Evolutionary conservation across 23 red algal species (phyloP), one percentile per base, ranked within the genome.

Genomic region (Gracilaria gracilis): DNA sequence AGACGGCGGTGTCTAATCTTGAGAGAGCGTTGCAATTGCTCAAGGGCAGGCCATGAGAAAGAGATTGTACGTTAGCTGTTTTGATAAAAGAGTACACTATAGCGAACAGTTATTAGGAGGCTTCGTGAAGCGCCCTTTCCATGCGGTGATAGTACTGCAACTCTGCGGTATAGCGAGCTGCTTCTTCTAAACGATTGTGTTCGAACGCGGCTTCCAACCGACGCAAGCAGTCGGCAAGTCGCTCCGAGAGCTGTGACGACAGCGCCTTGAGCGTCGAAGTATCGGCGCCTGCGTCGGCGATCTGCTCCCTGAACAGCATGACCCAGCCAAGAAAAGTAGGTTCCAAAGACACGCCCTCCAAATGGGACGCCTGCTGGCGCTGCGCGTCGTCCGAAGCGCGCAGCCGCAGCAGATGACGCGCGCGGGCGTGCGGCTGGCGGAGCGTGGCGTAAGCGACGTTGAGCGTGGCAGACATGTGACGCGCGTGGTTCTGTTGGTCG

Each of bases 1-100:
- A 61, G 8, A 89, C 88, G 33, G 95, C 95, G 47, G 61, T 79
- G n/a, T 37, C 47, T 42, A 89, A 89, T 31, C 33, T 89, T 32
- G 71, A 89, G 72, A 4, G 42, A 21, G 85, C 85, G 28, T 32
- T 89, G 55, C 42, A 53, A 39, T 51, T 89, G 33, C 33, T 89
- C 40, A 73, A 15, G 34, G 67, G 67, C 17, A 0, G 24, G 59
- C 59, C 59, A 13, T 62, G 51, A 55, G 51, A 6, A 15, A n/a
- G n/a, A n/a, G n/a, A n/a, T n/a, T n/a, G n/a, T n/a, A n/a, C n/a
- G n/a, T n/a, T n/a, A 6, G 11, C 17, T 55, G 11, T 55, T 55
- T 62, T 58, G 54, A 3, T 4, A 15, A 12, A 58, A 46, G 11
- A 4, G 42, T 11, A 11, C 11, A 4, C 11, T 46, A 11, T 46